phyloP scores from a whole-genome alignment of 148 eudicot genomes.

The Mesembryanthemum crystallinum region DNA sequence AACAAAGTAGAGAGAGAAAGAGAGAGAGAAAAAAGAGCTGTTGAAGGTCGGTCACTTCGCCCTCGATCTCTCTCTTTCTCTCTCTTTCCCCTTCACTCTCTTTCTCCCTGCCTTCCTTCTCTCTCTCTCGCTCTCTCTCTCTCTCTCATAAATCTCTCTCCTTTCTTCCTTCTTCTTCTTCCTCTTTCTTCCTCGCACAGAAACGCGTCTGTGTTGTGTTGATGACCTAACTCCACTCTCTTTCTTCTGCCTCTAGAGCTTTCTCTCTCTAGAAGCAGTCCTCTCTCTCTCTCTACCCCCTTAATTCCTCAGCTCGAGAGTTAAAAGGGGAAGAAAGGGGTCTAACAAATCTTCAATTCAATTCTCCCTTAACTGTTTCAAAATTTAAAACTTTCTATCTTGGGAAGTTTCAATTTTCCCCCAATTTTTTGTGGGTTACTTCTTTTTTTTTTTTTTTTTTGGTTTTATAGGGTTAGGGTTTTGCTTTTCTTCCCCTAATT shows the following conservation, averaged over 20 bases:
- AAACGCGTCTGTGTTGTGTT: conserved; percentile 17
- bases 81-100: neutral
- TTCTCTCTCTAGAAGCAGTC: conserved; percentile 22
- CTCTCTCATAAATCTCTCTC: too few relatives aligned
- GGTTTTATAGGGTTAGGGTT: conserved; percentile 25
- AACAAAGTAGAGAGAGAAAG: neutral
- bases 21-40: neutral
- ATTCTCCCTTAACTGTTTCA: neutral
- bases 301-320: conserved; percentile 1
- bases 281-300: neutral
- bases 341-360: neutral
- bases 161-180: neutral
- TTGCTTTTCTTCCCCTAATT: neutral
- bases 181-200: neutral
- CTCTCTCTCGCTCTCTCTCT: neutral
- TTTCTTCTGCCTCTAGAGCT: conserved; percentile 21
- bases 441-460: neutral
- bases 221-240: conserved; percentile 31
- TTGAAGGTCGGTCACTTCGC: conserved; percentile 22
- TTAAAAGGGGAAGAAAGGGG: conserved; percentile 10
- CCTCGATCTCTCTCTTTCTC: conserved; percentile 13
- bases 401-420: too few relatives aligned
- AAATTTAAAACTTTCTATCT: neutral
- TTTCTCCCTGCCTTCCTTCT: neutral
- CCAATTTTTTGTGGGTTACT: neutral